These are phyloP conservation scores for Dictyostelium citrinum DNA, from an alignment of 78 protist genomes.

Conservation along the genomic window DNA sequence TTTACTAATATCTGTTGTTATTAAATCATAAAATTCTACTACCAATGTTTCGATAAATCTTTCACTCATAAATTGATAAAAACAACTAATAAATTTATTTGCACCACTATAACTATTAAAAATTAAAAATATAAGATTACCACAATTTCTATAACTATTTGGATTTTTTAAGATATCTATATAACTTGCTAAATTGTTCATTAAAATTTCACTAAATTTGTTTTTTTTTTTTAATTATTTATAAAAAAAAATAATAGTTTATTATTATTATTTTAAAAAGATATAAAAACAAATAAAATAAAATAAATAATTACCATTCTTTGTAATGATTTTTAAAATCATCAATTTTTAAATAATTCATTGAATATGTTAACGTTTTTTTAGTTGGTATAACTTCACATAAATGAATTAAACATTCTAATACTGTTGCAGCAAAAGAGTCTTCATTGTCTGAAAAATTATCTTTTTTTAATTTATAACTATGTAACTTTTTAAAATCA, in stretches of 20 bases:
- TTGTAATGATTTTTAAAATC: background rate
- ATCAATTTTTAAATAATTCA: too few relatives aligned
- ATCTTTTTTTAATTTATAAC: too few relatives aligned
- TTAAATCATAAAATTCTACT: too few relatives aligned
- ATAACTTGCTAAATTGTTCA: background rate
- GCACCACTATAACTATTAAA: background rate
- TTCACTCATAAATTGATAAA: background rate
- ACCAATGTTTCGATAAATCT: background rate
- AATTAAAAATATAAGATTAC: background rate
- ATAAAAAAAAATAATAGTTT: too few relatives aligned
- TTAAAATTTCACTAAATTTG: background rate
- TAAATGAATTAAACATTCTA: background rate
- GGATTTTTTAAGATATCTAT: background rate
- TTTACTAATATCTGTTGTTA: too few relatives aligned
- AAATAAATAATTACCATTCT: background rate
- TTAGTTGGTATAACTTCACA: background rate
- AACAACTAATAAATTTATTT: background rate
- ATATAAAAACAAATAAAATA: too few relatives aligned
- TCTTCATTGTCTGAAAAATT: background rate
- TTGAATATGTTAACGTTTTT: background rate
- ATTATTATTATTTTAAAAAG: too few relatives aligned
- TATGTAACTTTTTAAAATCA: background rate
- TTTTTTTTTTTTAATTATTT: too few relatives aligned
- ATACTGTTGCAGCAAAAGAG: background rate
- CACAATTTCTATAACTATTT: background rate